phyloP scores from a whole-genome alignment of 805 yeast genomes.

The Clavispora vitiphila region DNA sequence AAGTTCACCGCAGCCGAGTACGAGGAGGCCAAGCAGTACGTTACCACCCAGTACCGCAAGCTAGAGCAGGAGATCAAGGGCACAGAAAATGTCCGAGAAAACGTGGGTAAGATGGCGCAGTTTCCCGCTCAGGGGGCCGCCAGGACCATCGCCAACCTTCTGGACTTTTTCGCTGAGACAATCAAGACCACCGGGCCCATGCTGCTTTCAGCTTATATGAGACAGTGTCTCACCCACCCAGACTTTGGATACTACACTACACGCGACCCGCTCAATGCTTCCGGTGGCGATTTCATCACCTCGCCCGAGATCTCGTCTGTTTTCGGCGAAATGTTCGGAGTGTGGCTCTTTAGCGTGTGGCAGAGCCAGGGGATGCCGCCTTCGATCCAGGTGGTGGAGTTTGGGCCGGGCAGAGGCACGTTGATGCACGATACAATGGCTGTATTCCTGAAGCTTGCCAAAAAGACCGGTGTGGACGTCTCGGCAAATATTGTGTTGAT shows the following conservation, averaged over 20 bases:
- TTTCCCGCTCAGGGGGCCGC: constrained; percentile 24
- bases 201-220: constrained; percentile 68
- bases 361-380: constrained; percentile 47
- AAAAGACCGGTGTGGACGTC: constrained; percentile 15
- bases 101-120: constrained; percentile 31
- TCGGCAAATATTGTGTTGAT: constrained; percentile 49
- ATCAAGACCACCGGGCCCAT: constrained; percentile 73
- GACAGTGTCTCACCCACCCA: constrained; percentile 77
- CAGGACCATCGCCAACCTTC: constrained; percentile 18
- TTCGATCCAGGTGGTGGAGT: constrained; percentile 57
- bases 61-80: constrained; percentile 37
- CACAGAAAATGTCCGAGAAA: constrained; percentile 28
- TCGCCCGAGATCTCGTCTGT: constrained; percentile 85
- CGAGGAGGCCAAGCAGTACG: constrained; percentile 31
- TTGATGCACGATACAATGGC: constrained; percentile 60
- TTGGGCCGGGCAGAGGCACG: constrained; percentile 86
- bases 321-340: constrained; percentile 80
- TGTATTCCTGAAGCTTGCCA: constrained; percentile 39
- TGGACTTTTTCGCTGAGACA: constrained; percentile 41
- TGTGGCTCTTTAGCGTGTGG: constrained; percentile 65
- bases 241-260: constrained; percentile 75
- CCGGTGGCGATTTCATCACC: constrained; percentile 71
- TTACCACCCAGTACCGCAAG: constrained; percentile 26
- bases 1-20: constrained; percentile 35
- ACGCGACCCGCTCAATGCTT: constrained; percentile 60